Evolutionary conservation across 345 rosid genomes (phyloP), one percentile per base, ranked within the genome.

Genomic region (Conringia planisiliqua): DNA sequence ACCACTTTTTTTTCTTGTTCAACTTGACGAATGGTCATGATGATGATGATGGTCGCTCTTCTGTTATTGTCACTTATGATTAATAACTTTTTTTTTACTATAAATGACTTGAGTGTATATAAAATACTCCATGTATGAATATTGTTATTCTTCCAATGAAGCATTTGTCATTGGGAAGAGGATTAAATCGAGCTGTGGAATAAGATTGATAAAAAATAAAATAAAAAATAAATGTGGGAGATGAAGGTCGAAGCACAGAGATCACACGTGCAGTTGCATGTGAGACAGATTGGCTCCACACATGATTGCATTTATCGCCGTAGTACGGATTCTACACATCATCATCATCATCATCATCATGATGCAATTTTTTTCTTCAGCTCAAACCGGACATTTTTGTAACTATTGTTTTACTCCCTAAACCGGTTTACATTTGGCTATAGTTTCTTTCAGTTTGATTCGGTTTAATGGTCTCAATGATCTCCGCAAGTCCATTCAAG

Each of bases 201-300:
- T 43, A 33, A 48, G 43, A 66, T 39, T 44, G n/a, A 18, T 12
- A 48, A 35, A 12, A 13, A 47, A 14, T 13, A 1, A 1, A 22
- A 1, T 22, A 22, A 2, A 1, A 3, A 20, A 50, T 17, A 18
- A 48, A 39, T 48, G 68, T 2, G 44, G 59, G 61, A 60, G 47
- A 50, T 59, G 55, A 59, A 30, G 51, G 48, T 39, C 50, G 30
- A 55, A 26, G 35, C 33, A 59, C 75, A 69, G 79, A 76, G 73
- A 44, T 35, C 71, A 76, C 75, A 69, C 79, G 75, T 69, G 79
- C 79, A 61, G 57, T 51, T 68, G 70, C 75, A 76, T 62, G 76
- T 71, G 76, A 48, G 80, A 71, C 80, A 71, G 80, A 77, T 77
- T 65, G 76, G 80, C 56, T 77, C 68, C 47, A 65, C 80, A 71